Conservation (phyloP, 306 rosid genomes). For the Quercus mongolica region DNA sequence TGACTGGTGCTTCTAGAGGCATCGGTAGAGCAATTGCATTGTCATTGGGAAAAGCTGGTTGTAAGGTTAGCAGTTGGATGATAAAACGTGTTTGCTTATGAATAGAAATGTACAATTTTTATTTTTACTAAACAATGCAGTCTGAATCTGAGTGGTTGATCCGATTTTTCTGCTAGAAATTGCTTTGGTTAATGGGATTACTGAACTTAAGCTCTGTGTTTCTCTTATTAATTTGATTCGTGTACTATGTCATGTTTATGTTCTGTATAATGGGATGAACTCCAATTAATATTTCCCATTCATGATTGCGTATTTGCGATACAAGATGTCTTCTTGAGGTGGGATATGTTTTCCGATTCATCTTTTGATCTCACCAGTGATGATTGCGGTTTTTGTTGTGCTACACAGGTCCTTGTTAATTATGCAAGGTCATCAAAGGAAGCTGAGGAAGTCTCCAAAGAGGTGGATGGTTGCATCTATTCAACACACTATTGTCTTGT, state of each 20-base stretch:
- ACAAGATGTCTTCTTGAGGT: not conserved
- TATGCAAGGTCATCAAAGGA: slow-evolving; percentile 93
- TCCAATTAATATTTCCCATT: not conserved
- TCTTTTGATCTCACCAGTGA: not conserved
- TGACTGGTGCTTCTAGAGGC: slow-evolving; percentile 96
- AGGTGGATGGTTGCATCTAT: slow-evolving; percentile 44
- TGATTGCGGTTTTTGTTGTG: slow-evolving; percentile 10
- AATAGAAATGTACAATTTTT: not conserved
- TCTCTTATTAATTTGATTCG: not conserved
- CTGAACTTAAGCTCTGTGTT: not conserved
- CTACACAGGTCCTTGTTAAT: slow-evolving; percentile 74
- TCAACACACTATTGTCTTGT: not conserved
- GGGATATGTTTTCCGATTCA: not conserved
- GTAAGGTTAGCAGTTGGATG: slow-evolving; percentile 60
- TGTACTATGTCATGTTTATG: not conserved
- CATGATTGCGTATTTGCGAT: not conserved
- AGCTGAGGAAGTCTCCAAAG: slow-evolving; percentile 89
- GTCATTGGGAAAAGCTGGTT: slow-evolving; percentile 85
- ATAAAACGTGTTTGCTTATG: not conserved
- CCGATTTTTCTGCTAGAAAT: not conserved
- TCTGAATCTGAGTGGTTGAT: not conserved
- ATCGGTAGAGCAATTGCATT: slow-evolving; percentile 85
- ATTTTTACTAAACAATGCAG: not conserved
- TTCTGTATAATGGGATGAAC: not conserved
- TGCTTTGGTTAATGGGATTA: not conserved